A percentile compares a stretch with the other conserved stretches of the same genome.
phyloP scores from a whole-genome alignment of 768 basidiomycete genomes.

The Cystofilobasidium ferigula region DNA sequence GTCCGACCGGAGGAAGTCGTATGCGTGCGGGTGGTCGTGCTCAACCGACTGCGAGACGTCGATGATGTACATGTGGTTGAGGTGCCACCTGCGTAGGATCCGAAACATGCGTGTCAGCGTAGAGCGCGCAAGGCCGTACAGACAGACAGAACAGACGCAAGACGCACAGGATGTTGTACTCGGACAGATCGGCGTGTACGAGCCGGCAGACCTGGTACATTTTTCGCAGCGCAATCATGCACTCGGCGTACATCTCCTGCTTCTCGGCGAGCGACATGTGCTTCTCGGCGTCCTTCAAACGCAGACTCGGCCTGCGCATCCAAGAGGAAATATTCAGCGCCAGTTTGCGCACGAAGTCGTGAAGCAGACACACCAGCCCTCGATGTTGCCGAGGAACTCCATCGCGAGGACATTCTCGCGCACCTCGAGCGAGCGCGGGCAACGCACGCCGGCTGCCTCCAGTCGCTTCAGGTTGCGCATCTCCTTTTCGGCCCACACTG shows the following conservation, averaged over 20 bases:
- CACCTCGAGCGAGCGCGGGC: conserved; percentile 83
- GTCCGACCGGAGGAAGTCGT: conserved; percentile 88
- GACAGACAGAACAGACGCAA: too few relatives aligned
- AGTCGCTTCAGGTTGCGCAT: conserved; percentile 88
- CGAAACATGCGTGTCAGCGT: too few relatives aligned
- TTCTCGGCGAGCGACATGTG: conserved; percentile 39
- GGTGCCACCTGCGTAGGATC: conserved; percentile 36
- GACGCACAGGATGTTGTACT: conserved; percentile 86
- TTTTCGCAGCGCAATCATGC: conserved; percentile 63
- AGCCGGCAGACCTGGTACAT: conserved; percentile 86
- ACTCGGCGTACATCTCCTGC: conserved; percentile 58
- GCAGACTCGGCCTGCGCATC: conserved; percentile 79
- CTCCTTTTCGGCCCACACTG: conserved; percentile 96
- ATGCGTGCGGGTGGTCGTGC: conserved; percentile 91
- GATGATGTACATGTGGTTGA: conserved; percentile 73
- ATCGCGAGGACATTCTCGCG: conserved; percentile 95
- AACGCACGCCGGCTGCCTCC: conserved; percentile 65
- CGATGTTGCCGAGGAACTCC: conserved; percentile 71
- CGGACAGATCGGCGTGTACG: conserved; percentile 94
- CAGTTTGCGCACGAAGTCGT: neutral
- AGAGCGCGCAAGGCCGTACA: too few relatives aligned
- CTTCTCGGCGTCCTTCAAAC: conserved; percentile 73
- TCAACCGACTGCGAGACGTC: conserved; percentile 98
- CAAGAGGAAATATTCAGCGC: neutral
- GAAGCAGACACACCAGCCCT: conserved; percentile 57